Evolutionary conservation across 108 stramenopile genomes (phyloP).

Genomic region (Nitzschia putrida): DNA sequence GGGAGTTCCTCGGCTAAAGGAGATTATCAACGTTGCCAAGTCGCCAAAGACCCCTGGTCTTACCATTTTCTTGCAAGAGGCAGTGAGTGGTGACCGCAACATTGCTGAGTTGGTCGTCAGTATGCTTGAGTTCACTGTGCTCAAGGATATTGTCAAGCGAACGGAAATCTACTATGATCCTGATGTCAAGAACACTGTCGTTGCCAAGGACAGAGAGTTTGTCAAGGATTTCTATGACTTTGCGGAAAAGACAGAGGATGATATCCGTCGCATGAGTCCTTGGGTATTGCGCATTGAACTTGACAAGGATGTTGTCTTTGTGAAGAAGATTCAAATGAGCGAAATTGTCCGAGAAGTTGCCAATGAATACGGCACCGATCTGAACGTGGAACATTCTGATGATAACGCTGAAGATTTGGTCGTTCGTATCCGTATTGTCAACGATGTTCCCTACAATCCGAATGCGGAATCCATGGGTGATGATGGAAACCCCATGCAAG

Average conservation of each 20-base stretch:
- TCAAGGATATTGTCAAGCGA: constrained; percentile 86
- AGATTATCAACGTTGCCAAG: constrained; percentile 98
- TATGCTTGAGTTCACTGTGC: constrained; percentile 91
- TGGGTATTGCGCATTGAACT: constrained; percentile 98
- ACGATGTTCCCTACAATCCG: constrained; percentile 72
- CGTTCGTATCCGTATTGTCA: constrained; percentile 89
- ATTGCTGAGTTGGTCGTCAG: constrained; percentile 82
- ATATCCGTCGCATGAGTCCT: constrained; percentile 85
- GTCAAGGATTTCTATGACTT: constrained; percentile 92
- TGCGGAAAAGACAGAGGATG: constrained; percentile 80
- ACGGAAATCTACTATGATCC: constrained; percentile 99
- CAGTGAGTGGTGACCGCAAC: constrained; percentile 80
- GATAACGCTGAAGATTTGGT: constrained; percentile 91
- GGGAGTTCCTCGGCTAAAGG: constrained; percentile 97
- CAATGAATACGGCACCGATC: constrained; percentile 81
- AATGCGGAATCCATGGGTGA: constrained; percentile 52
- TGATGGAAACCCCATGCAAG: constrained; percentile 66
- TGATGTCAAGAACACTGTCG: constrained; percentile 88
- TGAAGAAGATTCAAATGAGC: constrained; percentile 89
- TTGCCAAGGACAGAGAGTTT: constrained; percentile 88
- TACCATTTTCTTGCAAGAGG: constrained; percentile 85
- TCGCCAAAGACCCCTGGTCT: constrained; percentile 95
- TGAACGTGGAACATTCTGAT: constrained; percentile 90
- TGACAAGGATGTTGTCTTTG: constrained; percentile 84
- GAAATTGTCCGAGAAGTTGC: constrained; percentile 82